A percentile compares a stretch with the other conserved stretches of the same genome.
phyloP scores from a whole-genome alignment of 2,329 filamentous ascomycete species.

The Trichoderma polysporum region DNA sequence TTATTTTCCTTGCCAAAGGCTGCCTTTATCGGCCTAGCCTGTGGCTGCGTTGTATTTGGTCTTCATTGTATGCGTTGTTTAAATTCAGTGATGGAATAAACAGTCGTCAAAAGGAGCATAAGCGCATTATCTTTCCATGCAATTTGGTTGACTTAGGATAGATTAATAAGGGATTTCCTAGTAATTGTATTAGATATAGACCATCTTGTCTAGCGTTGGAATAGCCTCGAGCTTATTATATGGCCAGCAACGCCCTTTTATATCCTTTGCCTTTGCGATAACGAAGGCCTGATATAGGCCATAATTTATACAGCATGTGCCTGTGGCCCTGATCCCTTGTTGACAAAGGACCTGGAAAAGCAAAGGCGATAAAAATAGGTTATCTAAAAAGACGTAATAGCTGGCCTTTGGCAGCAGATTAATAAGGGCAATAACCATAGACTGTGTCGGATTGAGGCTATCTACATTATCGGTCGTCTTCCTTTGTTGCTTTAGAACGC shows the following conservation, averaged over 20 bases:
- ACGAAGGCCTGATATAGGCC: background rate
- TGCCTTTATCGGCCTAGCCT: too few relatives aligned
- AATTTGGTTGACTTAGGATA: background rate
- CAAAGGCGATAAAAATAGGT: background rate
- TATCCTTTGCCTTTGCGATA: background rate
- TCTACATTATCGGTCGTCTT: too few relatives aligned
- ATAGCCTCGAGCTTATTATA: background rate
- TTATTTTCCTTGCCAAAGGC: too few relatives aligned
- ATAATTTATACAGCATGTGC: background rate
- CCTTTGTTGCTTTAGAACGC: too few relatives aligned
- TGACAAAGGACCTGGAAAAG: background rate
- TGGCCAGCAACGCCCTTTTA: too few relatives aligned
- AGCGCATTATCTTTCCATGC: background rate
- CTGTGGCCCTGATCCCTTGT: background rate
- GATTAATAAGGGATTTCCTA: background rate
- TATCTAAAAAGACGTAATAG: background rate
- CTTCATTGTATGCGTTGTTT: background rate
- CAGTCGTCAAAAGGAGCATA: background rate
- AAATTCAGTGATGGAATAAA: background rate
- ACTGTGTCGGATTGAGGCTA: background rate
- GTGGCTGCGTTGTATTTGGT: too few relatives aligned
- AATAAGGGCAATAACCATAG: background rate
- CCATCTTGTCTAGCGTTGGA: background rate
- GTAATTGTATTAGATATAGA: background rate
- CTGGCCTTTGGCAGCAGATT: background rate